A percentile compares a stretch with the other conserved stretches of the same genome.
Evolutionary conservation across 176 grass and related monocot genomes (phyloP).

Genomic region (Oropetium thomaeum): DNA sequence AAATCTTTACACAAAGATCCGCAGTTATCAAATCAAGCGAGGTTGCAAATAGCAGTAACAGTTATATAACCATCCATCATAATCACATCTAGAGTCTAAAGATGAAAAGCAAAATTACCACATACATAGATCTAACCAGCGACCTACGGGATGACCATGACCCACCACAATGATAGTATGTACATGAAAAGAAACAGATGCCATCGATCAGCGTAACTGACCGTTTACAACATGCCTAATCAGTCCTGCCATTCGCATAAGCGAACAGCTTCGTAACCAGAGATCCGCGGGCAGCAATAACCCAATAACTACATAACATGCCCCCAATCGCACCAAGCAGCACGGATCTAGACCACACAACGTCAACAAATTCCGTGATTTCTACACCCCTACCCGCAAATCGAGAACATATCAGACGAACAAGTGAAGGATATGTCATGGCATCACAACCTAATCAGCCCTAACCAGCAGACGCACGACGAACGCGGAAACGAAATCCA

Average conservation of each 20-base stretch:
- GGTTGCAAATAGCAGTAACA: not conserved
- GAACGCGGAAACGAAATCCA: not conserved
- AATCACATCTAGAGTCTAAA: not conserved
- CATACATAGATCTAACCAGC: not conserved
- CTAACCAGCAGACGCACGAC: not conserved
- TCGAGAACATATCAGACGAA: not conserved
- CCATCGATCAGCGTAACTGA: not conserved
- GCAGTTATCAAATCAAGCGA: not conserved
- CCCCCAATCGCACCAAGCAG: not conserved
- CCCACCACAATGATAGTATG: no score
- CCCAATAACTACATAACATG: not conserved
- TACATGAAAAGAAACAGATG: not conserved
- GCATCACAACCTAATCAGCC: not conserved
- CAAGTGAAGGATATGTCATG: not conserved
- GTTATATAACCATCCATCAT: not conserved
- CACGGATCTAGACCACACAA: not conserved
- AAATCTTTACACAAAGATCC: not conserved
- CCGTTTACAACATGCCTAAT: no score
- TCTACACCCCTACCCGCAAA: not conserved
- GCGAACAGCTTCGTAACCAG: not conserved
- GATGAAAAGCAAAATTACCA: not conserved
- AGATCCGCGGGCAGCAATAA: not conserved
- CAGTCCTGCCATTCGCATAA: no score
- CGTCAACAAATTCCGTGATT: not conserved
- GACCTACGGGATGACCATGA: not conserved